A percentile compares a stretch with the other conserved stretches of the same genome.
phyloP scores from a whole-genome alignment of 2,329 filamentous ascomycete genomes.

The Colletotrichum tabaci region DNA sequence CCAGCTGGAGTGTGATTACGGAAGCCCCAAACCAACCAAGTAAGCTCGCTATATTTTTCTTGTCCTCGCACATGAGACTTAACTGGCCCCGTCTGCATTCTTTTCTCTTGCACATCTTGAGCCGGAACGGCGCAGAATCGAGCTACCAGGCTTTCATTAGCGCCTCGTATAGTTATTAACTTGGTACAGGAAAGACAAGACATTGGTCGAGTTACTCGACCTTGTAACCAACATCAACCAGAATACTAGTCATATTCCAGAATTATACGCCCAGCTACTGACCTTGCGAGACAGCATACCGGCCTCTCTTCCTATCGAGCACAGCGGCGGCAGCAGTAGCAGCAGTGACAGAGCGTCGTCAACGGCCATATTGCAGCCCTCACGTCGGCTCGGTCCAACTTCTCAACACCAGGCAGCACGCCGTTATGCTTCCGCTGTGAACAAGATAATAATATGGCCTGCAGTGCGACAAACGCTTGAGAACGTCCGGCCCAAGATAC shows the following conservation, averaged over 20 bases:
- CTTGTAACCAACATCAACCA: constrained; percentile 70
- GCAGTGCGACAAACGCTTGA: constrained; percentile 40
- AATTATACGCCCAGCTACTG: constrained; percentile 11
- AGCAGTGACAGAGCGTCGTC: constrained; percentile 32
- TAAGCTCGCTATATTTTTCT: constrained; percentile 54
- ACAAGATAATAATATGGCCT: constrained; percentile 41
- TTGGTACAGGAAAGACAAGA: constrained; percentile 71
- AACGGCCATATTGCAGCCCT: constrained; percentile 42
- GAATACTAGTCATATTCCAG: constrained; percentile 38
- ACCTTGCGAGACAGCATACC: background rate
- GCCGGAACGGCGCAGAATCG: constrained; percentile 15
- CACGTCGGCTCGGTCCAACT: constrained; percentile 3
- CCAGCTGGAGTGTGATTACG: constrained; percentile 66
- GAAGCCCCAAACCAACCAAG: constrained; percentile 75
- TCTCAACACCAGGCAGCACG: constrained; percentile 4
- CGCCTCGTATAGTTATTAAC: constrained; percentile 5
- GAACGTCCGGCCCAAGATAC: constrained; percentile 22
- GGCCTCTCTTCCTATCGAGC: constrained; percentile 10
- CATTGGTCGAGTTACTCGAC: constrained; percentile 72
- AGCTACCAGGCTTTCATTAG: constrained; percentile 21
- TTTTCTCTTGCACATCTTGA: background rate
- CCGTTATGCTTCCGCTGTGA: constrained; percentile 33
- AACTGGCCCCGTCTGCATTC: background rate
- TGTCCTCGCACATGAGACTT: background rate
- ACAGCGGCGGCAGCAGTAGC: background rate